These are phyloP conservation scores for Lactarius trivialis DNA, from an alignment of 768 basidiomycete genomes.

Conservation along the genomic window DNA sequence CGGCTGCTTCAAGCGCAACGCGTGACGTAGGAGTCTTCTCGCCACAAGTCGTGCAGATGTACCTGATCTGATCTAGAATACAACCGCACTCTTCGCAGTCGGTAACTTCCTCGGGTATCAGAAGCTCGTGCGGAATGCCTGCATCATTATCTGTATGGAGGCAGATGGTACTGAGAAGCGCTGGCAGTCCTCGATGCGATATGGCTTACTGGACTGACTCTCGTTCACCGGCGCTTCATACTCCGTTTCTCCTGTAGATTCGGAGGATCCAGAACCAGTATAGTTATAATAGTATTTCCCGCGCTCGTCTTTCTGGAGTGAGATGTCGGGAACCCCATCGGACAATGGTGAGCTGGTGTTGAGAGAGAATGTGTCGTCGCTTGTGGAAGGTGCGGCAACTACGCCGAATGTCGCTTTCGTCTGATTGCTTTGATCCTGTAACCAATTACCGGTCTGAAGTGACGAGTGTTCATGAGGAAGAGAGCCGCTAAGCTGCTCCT, in stretches of 20 bases:
- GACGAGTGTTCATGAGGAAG: conserved; percentile 6
- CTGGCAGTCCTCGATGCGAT: not conserved
- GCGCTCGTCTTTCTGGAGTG: conserved; percentile 10
- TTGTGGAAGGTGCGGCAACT: conserved; percentile 9
- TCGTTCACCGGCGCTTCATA: conserved; percentile 4
- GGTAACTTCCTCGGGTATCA: conserved; percentile 59
- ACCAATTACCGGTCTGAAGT: conserved; percentile 14
- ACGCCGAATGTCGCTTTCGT: not conserved
- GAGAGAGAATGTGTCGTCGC: conserved; percentile 19
- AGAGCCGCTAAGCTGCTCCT: not conserved
- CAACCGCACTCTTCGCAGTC: conserved; percentile 79
- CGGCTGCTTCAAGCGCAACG: conserved; percentile 21
- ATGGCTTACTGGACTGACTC: conserved; percentile 5
- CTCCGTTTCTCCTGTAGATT: conserved; percentile 15
- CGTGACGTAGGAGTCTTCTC: conserved; percentile 49
- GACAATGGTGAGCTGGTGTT: conserved; percentile 19
- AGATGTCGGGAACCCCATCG: conserved; percentile 2
- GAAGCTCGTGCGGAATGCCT: conserved; percentile 37
- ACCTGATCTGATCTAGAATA: conserved; percentile 73
- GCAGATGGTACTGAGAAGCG: not conserved
- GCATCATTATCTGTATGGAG: conserved; percentile 7
- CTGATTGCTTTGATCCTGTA: conserved; percentile 12
- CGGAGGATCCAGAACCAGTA: conserved; percentile 6
- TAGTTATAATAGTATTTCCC: conserved; percentile 14
- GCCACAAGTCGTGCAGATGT: conserved; percentile 85